phyloP scores from a whole-genome alignment of 257 asterid species.

The Capsicum chinense region DNA sequence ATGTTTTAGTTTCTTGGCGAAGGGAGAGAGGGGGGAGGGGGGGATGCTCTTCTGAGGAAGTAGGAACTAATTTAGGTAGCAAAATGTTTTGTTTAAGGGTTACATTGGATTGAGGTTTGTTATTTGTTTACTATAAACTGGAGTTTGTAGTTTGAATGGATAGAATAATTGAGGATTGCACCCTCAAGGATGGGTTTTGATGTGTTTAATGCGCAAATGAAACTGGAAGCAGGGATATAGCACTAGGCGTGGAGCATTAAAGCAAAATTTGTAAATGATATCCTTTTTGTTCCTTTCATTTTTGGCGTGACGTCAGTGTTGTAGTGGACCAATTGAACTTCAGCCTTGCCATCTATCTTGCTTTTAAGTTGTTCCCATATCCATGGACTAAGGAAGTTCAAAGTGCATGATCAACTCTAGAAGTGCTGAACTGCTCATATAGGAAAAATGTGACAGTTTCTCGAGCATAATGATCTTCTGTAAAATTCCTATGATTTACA shows the following conservation, averaged over 20 bases:
- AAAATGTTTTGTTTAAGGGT: background rate
- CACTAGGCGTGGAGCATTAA: background rate
- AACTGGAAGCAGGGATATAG: background rate
- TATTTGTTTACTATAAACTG: background rate
- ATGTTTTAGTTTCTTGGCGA: background rate
- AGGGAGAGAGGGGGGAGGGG: background rate
- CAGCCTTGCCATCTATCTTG: background rate
- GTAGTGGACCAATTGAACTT: background rate
- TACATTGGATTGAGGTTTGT: background rate
- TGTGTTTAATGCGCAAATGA: background rate
- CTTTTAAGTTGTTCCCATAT: background rate
- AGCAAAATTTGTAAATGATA: background rate
- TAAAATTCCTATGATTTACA: constrained; percentile 5
- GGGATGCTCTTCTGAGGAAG: background rate
- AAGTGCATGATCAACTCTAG: background rate
- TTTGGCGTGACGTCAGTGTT: background rate
- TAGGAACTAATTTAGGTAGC: constrained; percentile 13
- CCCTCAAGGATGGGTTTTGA: constrained; percentile 19
- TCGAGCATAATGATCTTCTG: background rate
- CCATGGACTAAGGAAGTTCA: constrained; percentile 5
- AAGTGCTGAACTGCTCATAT: background rate
- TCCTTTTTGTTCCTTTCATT: background rate
- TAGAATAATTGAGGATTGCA: background rate
- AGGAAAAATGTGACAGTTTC: background rate
- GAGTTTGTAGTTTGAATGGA: constrained; percentile 4